Conservation (phyloP, 1,284 basidiomycete genomes). For the Calocybe gambosa region DNA sequence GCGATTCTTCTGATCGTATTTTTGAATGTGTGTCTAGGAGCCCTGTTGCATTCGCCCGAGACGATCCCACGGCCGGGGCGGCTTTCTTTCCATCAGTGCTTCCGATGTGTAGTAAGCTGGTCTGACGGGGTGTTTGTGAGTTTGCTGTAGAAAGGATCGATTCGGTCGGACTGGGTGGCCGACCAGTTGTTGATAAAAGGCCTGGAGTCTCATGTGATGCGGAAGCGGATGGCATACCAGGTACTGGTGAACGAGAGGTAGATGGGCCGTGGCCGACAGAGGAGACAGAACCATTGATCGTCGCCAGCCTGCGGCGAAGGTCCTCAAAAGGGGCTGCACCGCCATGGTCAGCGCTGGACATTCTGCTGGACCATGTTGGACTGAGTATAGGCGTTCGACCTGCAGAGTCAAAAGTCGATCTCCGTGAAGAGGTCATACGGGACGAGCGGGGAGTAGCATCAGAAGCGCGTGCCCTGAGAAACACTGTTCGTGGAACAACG, state of each 20-base stretch:
- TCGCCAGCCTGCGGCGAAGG: constrained; percentile 61
- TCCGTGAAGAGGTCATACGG: constrained; percentile 27
- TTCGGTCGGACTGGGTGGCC: constrained; percentile 67
- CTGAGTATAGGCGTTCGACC: constrained; percentile 36
- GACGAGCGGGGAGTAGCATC: constrained; percentile 33
- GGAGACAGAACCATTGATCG: constrained; percentile 62
- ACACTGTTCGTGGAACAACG: constrained; percentile 94
- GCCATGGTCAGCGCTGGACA: constrained; percentile 16
- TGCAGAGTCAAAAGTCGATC: constrained; percentile 30
- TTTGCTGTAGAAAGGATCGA: constrained; percentile 65
- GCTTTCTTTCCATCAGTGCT: constrained; percentile 72
- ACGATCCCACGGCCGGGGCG: constrained; percentile 78
- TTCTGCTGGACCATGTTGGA: constrained; percentile 31
- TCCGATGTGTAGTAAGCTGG: constrained; percentile 59
- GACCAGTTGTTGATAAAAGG: constrained; percentile 34
- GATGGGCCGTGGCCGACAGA: constrained; percentile 44
- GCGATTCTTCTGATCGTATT: constrained; percentile 54
- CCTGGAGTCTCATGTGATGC: constrained; percentile 26
- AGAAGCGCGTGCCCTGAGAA: constrained; percentile 60
- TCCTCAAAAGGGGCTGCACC: constrained; percentile 63
- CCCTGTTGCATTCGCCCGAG: constrained; percentile 71
- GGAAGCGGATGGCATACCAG: constrained; percentile 20
- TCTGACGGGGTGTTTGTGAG: constrained; percentile 52
- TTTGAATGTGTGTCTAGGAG: constrained; percentile 65
- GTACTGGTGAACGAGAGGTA: constrained; percentile 34